Percentiles rank a stretch among this genome's conserved stretches.
Evolutionary conservation across 2,329 filamentous ascomycete species (phyloP).

Genomic region (Dactylellina leptospora): DNA sequence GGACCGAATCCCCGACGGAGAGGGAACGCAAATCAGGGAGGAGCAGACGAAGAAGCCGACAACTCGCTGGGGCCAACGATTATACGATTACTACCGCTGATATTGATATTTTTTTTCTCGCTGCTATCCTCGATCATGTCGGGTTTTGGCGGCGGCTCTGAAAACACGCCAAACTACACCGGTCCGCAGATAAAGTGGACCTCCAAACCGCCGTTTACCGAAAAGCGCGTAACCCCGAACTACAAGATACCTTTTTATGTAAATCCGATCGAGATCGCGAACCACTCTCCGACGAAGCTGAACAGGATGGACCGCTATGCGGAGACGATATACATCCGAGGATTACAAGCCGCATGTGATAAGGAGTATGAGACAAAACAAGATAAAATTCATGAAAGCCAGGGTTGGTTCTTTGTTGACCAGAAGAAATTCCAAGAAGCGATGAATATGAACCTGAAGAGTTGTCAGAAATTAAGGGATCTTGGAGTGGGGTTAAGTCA

Average conservation of each 20-base stretch:
- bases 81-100: constrained; percentile 81
- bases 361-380: constrained; percentile 73
- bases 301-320: constrained; percentile 78
- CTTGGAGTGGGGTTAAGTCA: constrained; percentile 58
- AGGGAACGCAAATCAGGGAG: constrained; percentile 64
- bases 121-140: constrained; percentile 81
- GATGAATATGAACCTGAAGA: constrained; percentile 65
- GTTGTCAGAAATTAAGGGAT: constrained; percentile 66
- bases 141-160: constrained; percentile 59
- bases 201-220: constrained; percentile 73
- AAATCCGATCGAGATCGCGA: constrained; percentile 77
- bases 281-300: constrained; percentile 75
- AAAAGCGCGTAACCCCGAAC: constrained; percentile 74
- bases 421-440: constrained; percentile 79
- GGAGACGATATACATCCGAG: constrained; percentile 75
- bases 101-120: constrained; percentile 87
- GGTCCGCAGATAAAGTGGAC: constrained; percentile 82
- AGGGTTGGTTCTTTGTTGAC: constrained; percentile 87
- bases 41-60: constrained; percentile 65
- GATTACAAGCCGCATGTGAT: constrained; percentile 76
- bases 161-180: constrained; percentile 62
- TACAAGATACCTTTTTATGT: constrained; percentile 85
- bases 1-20: constrained; percentile 78
- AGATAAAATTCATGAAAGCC: constrained; percentile 77
- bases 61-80: constrained; percentile 60